These are phyloP conservation scores for Vanrija sp. DNA, from an alignment of 1,284 basidiomycete species.

Conservation along the genomic window DNA sequence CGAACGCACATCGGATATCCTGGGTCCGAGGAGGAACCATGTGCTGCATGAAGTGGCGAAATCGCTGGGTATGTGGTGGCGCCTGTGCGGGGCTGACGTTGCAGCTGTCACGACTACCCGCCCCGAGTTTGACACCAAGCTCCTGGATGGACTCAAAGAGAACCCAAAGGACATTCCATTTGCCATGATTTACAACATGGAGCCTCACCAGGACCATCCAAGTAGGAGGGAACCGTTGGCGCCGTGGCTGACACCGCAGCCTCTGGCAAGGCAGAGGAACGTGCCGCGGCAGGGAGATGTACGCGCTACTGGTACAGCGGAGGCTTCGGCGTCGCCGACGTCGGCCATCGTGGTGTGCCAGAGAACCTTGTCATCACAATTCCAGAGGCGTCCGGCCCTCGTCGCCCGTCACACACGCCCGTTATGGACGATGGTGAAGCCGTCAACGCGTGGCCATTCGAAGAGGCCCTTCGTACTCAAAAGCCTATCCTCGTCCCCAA, in stretches of 20 bases:
- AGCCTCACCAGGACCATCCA: not conserved
- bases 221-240: not conserved
- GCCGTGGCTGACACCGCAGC: not conserved
- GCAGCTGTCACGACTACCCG: constrained; percentile 33
- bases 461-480: constrained; percentile 31
- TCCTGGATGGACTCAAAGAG: constrained; percentile 31
- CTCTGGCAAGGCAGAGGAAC: not conserved
- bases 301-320: constrained; percentile 17
- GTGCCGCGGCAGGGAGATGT: not conserved
- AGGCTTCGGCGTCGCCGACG: constrained; percentile 35
- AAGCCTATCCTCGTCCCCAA: constrained; percentile 40
- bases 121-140: constrained; percentile 34
- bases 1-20: constrained; percentile 31
- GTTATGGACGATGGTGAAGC: not conserved
- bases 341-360: constrained; percentile 28
- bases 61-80: constrained; percentile 26
- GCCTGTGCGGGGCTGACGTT: not conserved
- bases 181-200: constrained; percentile 39
- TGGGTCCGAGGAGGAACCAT: constrained; percentile 26
- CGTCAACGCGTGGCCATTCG: constrained; percentile 34
- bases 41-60: constrained; percentile 39
- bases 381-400: not conserved
- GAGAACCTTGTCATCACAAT: not conserved
- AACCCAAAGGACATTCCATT: constrained; percentile 41
- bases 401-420: not conserved